These are phyloP conservation scores for Trebouxiophyceae sp. DNA, from an alignment of 163 green algal species.

Conservation along the genomic window DNA sequence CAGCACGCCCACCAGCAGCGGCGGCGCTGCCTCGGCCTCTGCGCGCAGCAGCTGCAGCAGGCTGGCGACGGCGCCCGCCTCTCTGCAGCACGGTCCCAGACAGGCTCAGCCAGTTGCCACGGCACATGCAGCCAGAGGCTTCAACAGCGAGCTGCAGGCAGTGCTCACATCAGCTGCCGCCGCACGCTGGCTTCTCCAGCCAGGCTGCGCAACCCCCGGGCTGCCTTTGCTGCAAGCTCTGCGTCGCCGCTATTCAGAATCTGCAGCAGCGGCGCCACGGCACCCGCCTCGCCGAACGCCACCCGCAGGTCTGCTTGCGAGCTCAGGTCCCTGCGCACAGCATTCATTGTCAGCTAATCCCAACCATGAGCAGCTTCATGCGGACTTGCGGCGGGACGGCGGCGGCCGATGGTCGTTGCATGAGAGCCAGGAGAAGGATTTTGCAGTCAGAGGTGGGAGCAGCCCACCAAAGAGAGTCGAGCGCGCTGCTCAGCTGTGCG, in stretches of 20 bases:
- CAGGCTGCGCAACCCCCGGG: background rate
- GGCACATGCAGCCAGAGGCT: background rate
- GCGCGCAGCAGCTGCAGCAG: background rate
- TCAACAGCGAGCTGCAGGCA: background rate
- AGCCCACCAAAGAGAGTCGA: too few relatives aligned
- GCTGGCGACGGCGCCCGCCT: constrained; percentile 1
- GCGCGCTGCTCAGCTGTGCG: too few relatives aligned
- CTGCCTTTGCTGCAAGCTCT: background rate
- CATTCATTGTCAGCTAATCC: too few relatives aligned
- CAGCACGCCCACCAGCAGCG: background rate
- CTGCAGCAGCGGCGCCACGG: background rate
- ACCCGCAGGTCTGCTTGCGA: background rate
- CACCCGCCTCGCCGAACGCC: background rate
- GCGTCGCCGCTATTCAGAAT: background rate
- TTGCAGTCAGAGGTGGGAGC: too few relatives aligned
- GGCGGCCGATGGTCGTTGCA: too few relatives aligned
- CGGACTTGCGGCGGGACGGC: too few relatives aligned
- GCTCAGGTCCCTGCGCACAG: background rate
- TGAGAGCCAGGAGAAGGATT: too few relatives aligned
- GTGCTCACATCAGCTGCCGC: background rate
- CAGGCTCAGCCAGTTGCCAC: too few relatives aligned
- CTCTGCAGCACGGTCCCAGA: too few relatives aligned
- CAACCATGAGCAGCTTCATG: too few relatives aligned
- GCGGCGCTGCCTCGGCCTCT: background rate
- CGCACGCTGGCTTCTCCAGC: background rate